phyloP scores from a whole-genome alignment of 768 basidiomycete species.

The Russula ochroleuca region DNA sequence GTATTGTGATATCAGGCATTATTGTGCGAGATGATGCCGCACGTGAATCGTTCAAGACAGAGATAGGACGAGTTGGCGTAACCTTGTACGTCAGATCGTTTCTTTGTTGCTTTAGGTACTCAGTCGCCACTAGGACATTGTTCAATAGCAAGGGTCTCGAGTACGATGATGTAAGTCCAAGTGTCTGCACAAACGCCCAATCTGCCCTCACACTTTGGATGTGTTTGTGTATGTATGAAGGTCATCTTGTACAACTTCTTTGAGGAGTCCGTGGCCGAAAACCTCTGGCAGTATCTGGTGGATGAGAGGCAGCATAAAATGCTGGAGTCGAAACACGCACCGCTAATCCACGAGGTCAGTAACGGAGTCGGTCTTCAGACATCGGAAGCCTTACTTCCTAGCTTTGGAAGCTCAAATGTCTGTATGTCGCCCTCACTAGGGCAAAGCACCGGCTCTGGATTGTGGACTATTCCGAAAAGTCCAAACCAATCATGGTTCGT shows the following conservation, averaged over 20 bases:
- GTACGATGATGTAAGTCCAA: slow-evolving; percentile 51
- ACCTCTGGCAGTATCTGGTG: slow-evolving; percentile 14
- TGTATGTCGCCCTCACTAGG: slow-evolving; percentile 69
- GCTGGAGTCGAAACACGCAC: background rate
- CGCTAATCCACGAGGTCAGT: slow-evolving; percentile 19
- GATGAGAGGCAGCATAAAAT: background rate
- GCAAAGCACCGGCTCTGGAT: slow-evolving; percentile 70
- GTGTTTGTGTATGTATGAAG: slow-evolving; percentile 33
- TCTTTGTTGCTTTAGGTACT: background rate
- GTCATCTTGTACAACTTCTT: slow-evolving; percentile 76
- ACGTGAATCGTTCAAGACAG: slow-evolving; percentile 41
- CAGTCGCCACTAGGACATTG: slow-evolving; percentile 40
- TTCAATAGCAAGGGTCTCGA: slow-evolving; percentile 66
- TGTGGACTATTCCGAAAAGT: slow-evolving; percentile 50
- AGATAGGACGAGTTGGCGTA: slow-evolving; percentile 54
- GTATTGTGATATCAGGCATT: slow-evolving; percentile 44
- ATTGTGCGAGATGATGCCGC: slow-evolving; percentile 61
- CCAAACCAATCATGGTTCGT: slow-evolving; percentile 42
- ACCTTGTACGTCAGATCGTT: slow-evolving; percentile 45
- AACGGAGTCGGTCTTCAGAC: background rate
- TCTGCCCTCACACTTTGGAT: background rate
- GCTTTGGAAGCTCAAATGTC: slow-evolving; percentile 49
- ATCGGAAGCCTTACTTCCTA: background rate
- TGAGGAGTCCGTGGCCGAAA: slow-evolving; percentile 50
- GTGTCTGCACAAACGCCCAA: background rate